Percentiles rank a stretch among this genome's conserved stretches.
phyloP scores from a whole-genome alignment of 768 basidiomycete species.

The Amanita fuliginea region DNA sequence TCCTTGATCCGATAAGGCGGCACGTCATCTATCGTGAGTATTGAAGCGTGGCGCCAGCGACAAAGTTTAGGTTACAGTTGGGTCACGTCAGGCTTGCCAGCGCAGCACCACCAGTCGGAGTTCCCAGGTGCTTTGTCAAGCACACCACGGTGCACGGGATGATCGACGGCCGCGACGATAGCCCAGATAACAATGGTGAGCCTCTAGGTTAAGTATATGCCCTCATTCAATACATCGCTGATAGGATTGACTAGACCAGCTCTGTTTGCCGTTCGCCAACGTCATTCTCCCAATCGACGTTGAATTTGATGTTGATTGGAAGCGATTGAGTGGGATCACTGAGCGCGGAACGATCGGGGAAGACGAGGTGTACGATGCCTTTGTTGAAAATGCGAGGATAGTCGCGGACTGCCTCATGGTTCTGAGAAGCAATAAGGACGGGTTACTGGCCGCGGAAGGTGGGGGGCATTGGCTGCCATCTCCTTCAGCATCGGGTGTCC shows the following conservation, averaged over 20 bases:
- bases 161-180: too few species aligned
- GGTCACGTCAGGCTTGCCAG: neutral
- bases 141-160: neutral
- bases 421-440: neutral
- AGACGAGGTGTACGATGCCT: neutral
- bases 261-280: neutral
- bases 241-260: too few species aligned
- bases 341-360: neutral
- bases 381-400: neutral
- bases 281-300: neutral
- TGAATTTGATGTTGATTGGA: neutral
- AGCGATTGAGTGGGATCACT: neutral
- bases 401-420: neutral
- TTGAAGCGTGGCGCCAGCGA: neutral
- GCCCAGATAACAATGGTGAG: too few species aligned
- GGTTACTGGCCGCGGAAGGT: too few species aligned
- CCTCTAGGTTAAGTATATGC: too few species aligned
- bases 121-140: neutral
- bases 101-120: neutral
- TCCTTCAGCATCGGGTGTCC: too few species aligned
- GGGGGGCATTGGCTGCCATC: too few species aligned
- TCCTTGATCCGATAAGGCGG: neutral
- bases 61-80: neutral
- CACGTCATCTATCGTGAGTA: neutral
- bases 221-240: too few species aligned